These are phyloP conservation scores for Verticillium albo-atrum DNA, from an alignment of 2,329 filamentous ascomycete species.

Conservation along the genomic window DNA sequence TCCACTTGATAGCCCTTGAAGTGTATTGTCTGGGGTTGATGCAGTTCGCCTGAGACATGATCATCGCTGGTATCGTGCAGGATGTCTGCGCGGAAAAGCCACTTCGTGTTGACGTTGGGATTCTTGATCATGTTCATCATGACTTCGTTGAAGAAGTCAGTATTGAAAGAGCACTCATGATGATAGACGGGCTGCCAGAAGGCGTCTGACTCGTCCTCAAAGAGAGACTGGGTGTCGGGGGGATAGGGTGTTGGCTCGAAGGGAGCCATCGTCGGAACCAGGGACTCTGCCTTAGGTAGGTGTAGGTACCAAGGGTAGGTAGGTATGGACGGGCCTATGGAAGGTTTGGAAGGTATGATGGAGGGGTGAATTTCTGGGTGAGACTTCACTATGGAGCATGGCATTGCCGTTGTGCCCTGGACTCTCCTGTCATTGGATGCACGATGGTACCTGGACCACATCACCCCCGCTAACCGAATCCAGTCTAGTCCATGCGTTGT, in stretches of 20 bases:
- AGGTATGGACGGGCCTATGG: no score
- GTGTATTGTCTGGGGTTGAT: slow-evolving; percentile 31
- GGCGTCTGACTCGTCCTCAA: slow-evolving; percentile 28
- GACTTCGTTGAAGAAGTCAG: slow-evolving; percentile 58
- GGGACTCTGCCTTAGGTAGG: neutral
- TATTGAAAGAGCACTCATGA: slow-evolving; percentile 57
- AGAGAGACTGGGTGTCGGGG: slow-evolving; percentile 23
- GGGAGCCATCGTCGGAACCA: slow-evolving; percentile 19
- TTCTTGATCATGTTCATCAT: slow-evolving; percentile 74
- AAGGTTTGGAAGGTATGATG: neutral
- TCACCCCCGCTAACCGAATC: neutral
- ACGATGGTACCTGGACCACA: neutral
- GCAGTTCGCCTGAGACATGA: slow-evolving; percentile 15
- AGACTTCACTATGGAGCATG: neutral
- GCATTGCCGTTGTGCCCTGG: no score
- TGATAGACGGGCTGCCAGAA: slow-evolving; percentile 51
- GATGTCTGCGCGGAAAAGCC: slow-evolving; percentile 75
- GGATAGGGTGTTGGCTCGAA: slow-evolving; percentile 28
- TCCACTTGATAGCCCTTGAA: slow-evolving; percentile 38
- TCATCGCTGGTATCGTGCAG: slow-evolving; percentile 43
- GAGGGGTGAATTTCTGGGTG: slow-evolving; percentile 2
- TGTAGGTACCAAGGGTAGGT: no score
- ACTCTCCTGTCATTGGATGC: no score
- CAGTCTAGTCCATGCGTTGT: neutral
- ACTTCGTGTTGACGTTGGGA: slow-evolving; percentile 74